Base-by-base conservation (phyloP, 1,284 basidiomycete species). In the Fomitiporia mediterranea region DNA sequence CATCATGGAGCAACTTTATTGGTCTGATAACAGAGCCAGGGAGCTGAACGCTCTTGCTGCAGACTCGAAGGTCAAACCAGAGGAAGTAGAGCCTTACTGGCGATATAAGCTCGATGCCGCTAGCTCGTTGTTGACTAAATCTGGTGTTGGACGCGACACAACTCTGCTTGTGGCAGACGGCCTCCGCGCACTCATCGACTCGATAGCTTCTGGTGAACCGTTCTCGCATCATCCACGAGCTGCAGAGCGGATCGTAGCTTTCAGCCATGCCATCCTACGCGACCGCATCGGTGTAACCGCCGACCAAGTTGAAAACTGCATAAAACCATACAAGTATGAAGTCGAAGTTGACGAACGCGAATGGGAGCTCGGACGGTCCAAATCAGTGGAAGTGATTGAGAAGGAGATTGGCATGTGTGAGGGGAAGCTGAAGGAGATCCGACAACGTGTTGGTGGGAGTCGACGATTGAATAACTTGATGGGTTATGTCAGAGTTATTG, bases 231-330 rank as follows among this genome's bases (percentile, higher is more conserved):
- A 99, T 69, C 90, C 92, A 0, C 80, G 79, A 13, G 90, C 94
- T 0, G 82, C 92, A 1, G 92, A 96, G 62, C 84, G 94, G 17
- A 86, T 99, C 57, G 81, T 92, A 54, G 82, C 94, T 64, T 97
- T 98, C 69, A 91, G 91, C 13, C 94, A 97, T 69, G 84, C 81
- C 65, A 96, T 99, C 65, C 74, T 99, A 56, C 80, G 94, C 48
- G 94, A 98, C 65, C 83, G 96, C 2, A 89, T 98, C 59, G 89
- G 91, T 7, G 73, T 98, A 54, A 94, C 97, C 2, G 89, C 93
- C 1, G 97, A 99, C 69, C 96, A 99, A 72, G 97, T 99, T 6
- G 97, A 99, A 77, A 99, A 99, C 72, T 97, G 93, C 71, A 97
- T 99, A 77, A 99, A 99, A 74, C 97, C 97, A 30, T 98, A 86